Base-by-base conservation (phyloP, 805 yeast species). In the Candida montana region DNA sequence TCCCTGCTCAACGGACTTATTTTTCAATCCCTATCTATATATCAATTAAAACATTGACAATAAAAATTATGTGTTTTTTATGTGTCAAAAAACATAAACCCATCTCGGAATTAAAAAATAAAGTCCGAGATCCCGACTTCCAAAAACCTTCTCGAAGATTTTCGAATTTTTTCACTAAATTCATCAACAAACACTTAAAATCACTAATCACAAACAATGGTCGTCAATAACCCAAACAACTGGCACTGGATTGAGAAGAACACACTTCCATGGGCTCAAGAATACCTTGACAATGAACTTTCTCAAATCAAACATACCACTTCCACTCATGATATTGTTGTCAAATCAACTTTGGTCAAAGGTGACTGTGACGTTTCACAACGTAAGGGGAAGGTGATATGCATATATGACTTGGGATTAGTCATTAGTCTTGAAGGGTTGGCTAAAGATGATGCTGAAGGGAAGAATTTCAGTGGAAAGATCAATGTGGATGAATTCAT, bases 331-430 rank as follows among this genome's bases (percentile, higher is more conserved):
- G 48, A 38, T n/a, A 58, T 64, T 24, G 48, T 60, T 8, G 53
- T 80, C 33, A 62, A 62, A 16, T 54, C 68, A 2, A 64, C 62
- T n/a, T 58, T 67, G 3, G 64, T 81, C 4, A 61, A 67, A 7
- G 95, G 95, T 18, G 93, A 85, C 59, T 83, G 93, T 52, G 85
- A 84, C 53, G 90, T 85, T 12, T 80, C 87, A 18, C 91, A 85
- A 61, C 75, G 95, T 66, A 85, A 85, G 62, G 91, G 91, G 8
- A 82, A 79, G 61, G 86, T 81, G 20, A 74, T 78, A 53, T 83
- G 91, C 55, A 80, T 84, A 37, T 84, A 75, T 54, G 95, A 85
- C 55, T 58, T 84, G 70, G 65, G 66, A 34, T 58, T 84, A 35
- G 69, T 66, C 48, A 69, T 84, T 44, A 54, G 64, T 9, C 66